Conservation (phyloP, 1,284 basidiomycete genomes). For the Golubevia pallescens region DNA sequence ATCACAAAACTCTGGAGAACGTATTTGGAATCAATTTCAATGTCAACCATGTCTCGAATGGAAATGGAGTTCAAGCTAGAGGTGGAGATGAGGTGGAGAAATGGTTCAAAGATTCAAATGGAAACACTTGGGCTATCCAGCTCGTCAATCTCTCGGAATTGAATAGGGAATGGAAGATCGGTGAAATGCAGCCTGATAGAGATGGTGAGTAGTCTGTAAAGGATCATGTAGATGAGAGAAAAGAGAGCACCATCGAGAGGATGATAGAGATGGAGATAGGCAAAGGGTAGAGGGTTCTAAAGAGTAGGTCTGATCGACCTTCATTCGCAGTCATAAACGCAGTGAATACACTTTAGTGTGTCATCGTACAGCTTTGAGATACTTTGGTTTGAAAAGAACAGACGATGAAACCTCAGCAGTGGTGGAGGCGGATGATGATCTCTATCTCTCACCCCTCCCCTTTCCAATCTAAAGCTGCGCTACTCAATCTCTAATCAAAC, state of each 20-base stretch:
- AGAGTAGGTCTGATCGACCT: background rate
- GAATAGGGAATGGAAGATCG: constrained; percentile 37
- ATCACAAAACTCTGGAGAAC: constrained; percentile 19
- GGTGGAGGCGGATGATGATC: no score
- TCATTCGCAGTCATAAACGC: background rate
- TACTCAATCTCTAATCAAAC: constrained; percentile 20
- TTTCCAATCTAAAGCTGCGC: background rate
- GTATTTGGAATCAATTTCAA: constrained; percentile 36
- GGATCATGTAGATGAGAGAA: no score
- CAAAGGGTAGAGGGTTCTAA: no score
- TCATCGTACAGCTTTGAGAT: no score
- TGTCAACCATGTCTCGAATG: constrained; percentile 8
- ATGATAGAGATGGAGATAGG: no score
- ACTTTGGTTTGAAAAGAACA: no score
- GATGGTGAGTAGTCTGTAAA: constrained; percentile 20
- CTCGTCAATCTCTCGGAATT: constrained; percentile 22
- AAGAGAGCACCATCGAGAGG: no score
- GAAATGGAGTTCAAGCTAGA: background rate
- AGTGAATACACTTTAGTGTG: background rate
- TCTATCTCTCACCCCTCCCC: background rate
- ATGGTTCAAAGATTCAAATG: constrained; percentile 35
- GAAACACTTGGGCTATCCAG: constrained; percentile 38
- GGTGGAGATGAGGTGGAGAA: background rate
- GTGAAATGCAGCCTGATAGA: constrained; percentile 23
- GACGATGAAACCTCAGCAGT: no score